Base-by-base conservation (phyloP, 2,329 filamentous ascomycete genomes). In the Colletotrichum limetticola region DNA sequence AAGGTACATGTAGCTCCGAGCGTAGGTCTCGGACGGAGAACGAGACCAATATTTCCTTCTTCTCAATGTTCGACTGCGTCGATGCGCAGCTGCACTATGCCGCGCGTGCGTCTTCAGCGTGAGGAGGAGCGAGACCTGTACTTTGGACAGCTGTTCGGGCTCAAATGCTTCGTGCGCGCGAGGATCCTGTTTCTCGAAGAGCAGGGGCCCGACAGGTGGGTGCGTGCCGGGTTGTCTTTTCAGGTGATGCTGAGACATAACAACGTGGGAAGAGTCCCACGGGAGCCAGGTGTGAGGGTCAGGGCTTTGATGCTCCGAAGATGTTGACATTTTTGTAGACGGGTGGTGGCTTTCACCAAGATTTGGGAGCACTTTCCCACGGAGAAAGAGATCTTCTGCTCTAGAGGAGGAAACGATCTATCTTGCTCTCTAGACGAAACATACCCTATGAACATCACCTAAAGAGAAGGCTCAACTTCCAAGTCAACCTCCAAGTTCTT, bases 121-220 rank as follows among this genome's bases (percentile, higher is more conserved):
- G 28, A 53, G 12, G 95, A 98, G 84, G 93, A 95, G 83, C 89
- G 94, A 77, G 95, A 98, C 79, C 91, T 95, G 80, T 90, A 91
- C 76, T 93, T 98, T 75, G 97, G 97, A 7, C 91, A 94, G 76
- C 85, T 98, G 1, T 98, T 98, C 78, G 96, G 95, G 3, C 89
- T 95, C 56, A 93, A 97, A 81, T 94, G 94, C 72, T 92, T 98
- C 74, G 91, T 98, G 57, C 91, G 95, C 80, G 94, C 95, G 14
- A 89, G 89, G 5, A 89, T 95, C 53, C 84, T 97, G 14, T 92
- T 95, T 76, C 28, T 46, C 1, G 42, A 46, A 14, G 71, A 61
- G 2, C 82, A 85, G 4, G 85, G 90, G 37, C 82, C 86, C 22
- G 85, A 88, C 4, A 88, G 85, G 14, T 19, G 1, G 37, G 16